Evolutionary conservation across 345 rosid genomes (phyloP).

Genomic region (Arabidopsis arenosa): DNA sequence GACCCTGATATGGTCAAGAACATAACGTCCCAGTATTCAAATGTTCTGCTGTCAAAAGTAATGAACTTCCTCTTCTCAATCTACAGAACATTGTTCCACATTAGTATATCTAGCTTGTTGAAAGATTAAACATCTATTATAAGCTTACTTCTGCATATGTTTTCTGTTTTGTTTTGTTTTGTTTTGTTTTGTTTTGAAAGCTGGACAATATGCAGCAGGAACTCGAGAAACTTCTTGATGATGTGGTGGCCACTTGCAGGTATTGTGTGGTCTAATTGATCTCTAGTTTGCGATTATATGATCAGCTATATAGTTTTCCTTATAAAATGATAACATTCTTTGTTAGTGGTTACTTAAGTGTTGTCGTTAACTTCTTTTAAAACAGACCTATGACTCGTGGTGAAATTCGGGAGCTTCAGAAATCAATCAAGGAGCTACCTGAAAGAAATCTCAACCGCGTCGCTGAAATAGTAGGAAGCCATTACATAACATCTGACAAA

Average conservation of each 20-base stretch:
- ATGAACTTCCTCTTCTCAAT: neutral
- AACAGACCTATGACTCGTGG: slow-evolving; percentile 37
- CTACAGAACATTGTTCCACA: neutral
- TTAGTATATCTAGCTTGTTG: neutral
- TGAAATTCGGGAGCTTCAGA: slow-evolving; percentile 31
- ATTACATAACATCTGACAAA: slow-evolving; percentile 2
- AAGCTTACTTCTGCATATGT: slow-evolving; percentile 4
- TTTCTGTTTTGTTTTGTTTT: neutral
- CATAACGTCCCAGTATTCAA: slow-evolving; percentile 24
- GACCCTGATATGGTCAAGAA: slow-evolving; percentile 38
- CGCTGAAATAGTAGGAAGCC: slow-evolving; percentile 2
- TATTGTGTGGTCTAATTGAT: slow-evolving; percentile 2
- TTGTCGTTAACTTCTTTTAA: neutral
- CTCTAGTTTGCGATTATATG: neutral
- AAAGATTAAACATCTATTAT: neutral
- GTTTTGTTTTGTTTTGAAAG: neutral
- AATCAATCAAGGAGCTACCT: slow-evolving; percentile 39
- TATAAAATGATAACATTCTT: neutral
- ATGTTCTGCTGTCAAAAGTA: slow-evolving; percentile 26
- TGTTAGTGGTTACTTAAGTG: slow-evolving; percentile 11
- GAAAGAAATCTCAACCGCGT: slow-evolving; percentile 12
- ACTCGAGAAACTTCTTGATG: slow-evolving; percentile 32
- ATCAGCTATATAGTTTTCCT: neutral
- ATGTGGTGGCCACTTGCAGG: slow-evolving; percentile 40
- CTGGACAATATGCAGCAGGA: slow-evolving; percentile 40